Evolutionary conservation across 1,139 yeast genomes (phyloP), one percentile per base, ranked within the genome.

Genomic region (Hansenula lynferdii): DNA sequence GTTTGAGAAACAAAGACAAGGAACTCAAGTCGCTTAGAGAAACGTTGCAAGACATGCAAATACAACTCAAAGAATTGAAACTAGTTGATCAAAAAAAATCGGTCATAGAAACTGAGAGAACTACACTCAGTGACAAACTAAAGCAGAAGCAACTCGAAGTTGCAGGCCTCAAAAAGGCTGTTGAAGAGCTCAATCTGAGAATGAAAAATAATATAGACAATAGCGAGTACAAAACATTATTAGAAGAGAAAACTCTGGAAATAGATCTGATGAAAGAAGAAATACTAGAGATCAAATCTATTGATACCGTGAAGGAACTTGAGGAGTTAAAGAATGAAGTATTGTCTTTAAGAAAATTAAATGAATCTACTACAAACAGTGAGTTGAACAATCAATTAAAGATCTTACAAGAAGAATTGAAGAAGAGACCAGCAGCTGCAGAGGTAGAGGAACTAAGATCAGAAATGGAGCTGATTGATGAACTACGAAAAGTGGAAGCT

Each of bases 111-210:
- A 32, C 30, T 18, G 34, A 28, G 29, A 53, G 64, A 16, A 66
- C 62, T 40, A 51, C 50, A 18, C 50, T 62, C 5, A 51, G 64
- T 34, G 65, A 63, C 33, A 67, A 61, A 39, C 51, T 62, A 36
- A 64, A 61, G 20, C 37, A 54, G 18, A 47, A 64, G 26, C 70
- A 68, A 42, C 57, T 15, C 17, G 28, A 35, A 19, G 8, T 29
- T 3, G 14, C 24, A n/a, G 14, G 2, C 3, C 15, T 30, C 58
- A 40, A 51, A 54, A 18, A 67, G 65, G 43, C 45, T 61, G 20
- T 21, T n/a, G 24, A 25, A 1, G 26, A 15, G 4, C 11, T 31
- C 8, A 31, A 20, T 16, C 18, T 18, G 4, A 27, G 19, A 11
- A 6, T 26, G 5, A 22, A 12, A 12, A 7, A 27, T 6, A 34